Conservation (phyloP, 1,284 basidiomycete species). For the Golubevia sp. region DNA sequence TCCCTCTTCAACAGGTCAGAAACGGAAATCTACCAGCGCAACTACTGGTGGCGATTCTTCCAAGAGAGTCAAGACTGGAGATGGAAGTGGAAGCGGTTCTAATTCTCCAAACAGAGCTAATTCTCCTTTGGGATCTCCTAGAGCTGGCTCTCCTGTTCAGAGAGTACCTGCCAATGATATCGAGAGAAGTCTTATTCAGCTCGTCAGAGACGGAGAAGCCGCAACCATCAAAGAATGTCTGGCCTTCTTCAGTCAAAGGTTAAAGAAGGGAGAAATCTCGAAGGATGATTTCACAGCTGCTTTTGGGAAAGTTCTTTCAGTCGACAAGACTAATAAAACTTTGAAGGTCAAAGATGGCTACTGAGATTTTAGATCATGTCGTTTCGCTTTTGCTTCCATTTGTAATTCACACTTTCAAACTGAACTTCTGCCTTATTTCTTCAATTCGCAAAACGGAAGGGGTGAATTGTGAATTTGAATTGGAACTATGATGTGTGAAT, state of each 20-base stretch:
- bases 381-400: too few species aligned
- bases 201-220: slow-evolving; percentile 34
- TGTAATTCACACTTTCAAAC: too few species aligned
- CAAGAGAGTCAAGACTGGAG: slow-evolving; percentile 29
- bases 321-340: slow-evolving; percentile 45
- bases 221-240: slow-evolving; percentile 41
- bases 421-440: too few species aligned
- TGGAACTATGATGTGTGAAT: too few species aligned
- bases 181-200: slow-evolving; percentile 40
- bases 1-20: slow-evolving; percentile 14
- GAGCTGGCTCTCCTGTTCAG: slow-evolving; percentile 18
- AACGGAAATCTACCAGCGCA: slow-evolving; percentile 22
- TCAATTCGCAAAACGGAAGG: too few species aligned
- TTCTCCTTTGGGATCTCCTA: slow-evolving; percentile 8
- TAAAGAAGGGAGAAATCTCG: slow-evolving; percentile 43
- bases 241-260: slow-evolving; percentile 42
- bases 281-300: slow-evolving; percentile 47
- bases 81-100: slow-evolving; percentile 17
- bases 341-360: slow-evolving; percentile 43
- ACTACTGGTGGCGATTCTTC: slow-evolving; percentile 20
- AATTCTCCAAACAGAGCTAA: slow-evolving; percentile 2
- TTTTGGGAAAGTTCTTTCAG: slow-evolving; percentile 40
- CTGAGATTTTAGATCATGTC: neutral
- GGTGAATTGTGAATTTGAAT: too few species aligned
- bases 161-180: slow-evolving; percentile 22